Conservation (phyloP, 257 asterid genomes). For the Primulina tabacum region DNA sequence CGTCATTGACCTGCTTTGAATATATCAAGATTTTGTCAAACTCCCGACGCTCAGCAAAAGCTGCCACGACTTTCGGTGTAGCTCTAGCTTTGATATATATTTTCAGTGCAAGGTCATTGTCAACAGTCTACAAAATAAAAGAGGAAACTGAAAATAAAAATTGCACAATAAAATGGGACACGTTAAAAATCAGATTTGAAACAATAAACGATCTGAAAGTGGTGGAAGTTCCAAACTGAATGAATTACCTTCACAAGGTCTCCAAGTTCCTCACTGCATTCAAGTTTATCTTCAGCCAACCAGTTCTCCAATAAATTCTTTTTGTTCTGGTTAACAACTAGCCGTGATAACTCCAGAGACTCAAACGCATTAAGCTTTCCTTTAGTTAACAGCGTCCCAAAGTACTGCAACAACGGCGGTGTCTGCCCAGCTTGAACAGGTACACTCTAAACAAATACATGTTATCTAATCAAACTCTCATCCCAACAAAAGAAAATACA, state of each 20-base stretch:
- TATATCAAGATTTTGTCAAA: constrained; percentile 95
- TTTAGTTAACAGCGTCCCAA: constrained; percentile 88
- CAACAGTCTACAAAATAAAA: constrained; percentile 73
- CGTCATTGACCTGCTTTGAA: constrained; percentile 81
- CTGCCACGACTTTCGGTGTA: constrained; percentile 98
- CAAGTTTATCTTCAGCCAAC: constrained; percentile 98
- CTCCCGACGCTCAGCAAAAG: constrained; percentile 98
- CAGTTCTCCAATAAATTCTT: constrained; percentile 95
- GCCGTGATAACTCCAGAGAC: constrained; percentile 94
- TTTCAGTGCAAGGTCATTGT: constrained; percentile 95
- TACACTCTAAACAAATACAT: constrained; percentile 71
- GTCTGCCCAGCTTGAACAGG: constrained; percentile 99
- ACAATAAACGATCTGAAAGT: constrained; percentile 13
- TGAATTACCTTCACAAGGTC: constrained; percentile 90
- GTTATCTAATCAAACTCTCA: constrained; percentile 2
- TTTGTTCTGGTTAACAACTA: constrained; percentile 96
- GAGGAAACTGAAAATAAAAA: constrained; percentile 12
- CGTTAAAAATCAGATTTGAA: neutral
- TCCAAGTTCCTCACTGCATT: constrained; percentile 99
- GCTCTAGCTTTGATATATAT: constrained; percentile 98
- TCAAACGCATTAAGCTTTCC: constrained; percentile 97
- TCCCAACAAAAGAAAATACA: constrained; percentile 2
- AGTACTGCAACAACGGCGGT: constrained; percentile 95
- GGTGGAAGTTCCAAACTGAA: constrained; percentile 20
- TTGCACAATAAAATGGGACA: constrained; percentile 17